Evolutionary conservation across 2,329 filamentous ascomycete genomes (phyloP).

Genomic region (Colletotrichum filicis): DNA sequence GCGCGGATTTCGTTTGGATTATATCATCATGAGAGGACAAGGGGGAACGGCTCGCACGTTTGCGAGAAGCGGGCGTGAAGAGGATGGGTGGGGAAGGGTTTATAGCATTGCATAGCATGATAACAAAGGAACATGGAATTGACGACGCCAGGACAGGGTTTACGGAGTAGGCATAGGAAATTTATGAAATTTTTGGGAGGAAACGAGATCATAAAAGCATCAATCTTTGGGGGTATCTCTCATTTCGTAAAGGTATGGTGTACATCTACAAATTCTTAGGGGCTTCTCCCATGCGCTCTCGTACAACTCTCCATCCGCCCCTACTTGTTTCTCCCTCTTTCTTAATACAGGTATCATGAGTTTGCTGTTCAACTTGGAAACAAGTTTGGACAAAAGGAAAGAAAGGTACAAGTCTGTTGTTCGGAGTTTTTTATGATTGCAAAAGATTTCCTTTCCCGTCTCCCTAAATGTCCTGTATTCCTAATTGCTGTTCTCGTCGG

Average conservation of each 20-base stretch:
- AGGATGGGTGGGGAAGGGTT: too few species aligned
- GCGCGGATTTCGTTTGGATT: not conserved
- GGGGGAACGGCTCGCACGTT: not conserved
- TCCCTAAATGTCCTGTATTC: conserved; percentile 11
- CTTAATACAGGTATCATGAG: conserved; percentile 18
- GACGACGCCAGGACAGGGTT: conserved; percentile 11
- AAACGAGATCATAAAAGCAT: not conserved
- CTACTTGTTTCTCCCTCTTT: not conserved
- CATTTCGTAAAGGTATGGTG: not conserved
- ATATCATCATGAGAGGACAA: not conserved
- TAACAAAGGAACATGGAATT: conserved; percentile 3
- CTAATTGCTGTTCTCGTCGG: conserved; percentile 2
- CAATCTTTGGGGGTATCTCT: conserved; percentile 30
- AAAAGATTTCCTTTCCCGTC: not conserved
- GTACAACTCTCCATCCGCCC: not conserved
- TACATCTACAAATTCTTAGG: not conserved
- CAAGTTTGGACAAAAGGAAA: not conserved
- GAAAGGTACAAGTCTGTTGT: not conserved
- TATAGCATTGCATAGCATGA: conserved; percentile 25
- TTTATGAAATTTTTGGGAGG: not conserved
- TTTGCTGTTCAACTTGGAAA: not conserved
- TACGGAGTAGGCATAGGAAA: not conserved
- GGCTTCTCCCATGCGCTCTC: not conserved
- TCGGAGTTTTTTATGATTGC: not conserved
- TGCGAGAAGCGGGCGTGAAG: not conserved